Evolutionary conservation across 192 early-diverging fungal genomes (phyloP), one percentile per base, ranked within the genome.

Genomic region (Chytriomyces confervae): DNA sequence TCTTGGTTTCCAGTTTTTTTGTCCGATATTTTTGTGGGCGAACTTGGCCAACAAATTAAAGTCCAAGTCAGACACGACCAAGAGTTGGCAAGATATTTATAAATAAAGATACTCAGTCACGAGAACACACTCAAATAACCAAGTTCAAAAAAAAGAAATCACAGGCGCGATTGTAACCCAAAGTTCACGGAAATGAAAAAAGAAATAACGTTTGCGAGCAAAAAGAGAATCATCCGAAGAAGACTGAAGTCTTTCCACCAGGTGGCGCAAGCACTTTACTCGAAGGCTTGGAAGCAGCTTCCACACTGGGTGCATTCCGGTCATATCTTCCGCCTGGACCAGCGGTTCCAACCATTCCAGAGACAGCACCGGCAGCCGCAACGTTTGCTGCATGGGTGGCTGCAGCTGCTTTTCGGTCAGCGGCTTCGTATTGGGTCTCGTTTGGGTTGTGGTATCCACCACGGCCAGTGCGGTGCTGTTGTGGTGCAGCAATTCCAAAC

Each of bases 241-340:
- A 63, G 77, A 81, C 63, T 36, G 43, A 74, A 43, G 80, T 80
- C 65, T 77, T 79, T 16, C 83, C 83, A 0, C 83, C 83, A 5
- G 83, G 83, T 10, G 83, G 83, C 16, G 66, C 65, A 57, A 84
- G 47, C 18, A 81, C 83, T 44, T 75, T 73, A 66, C 77, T 79
- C 18, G 65, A 67, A 1, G 79, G 84, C 47, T 72, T 62, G 2
- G 44, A 47, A 43, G 45, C n/a, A 27, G 50, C 24, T 23, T 70
- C 69, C 70, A 49, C 70, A 62, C 84, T 83, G 73, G 68, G 50
- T 20, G 72, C 77, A 51, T 85, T 85, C 50, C 73, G 69, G 66
- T 85, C 82, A 8, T 73, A 11, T 29, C 72, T 78, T 44, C 20
- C 11, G 0, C 51, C 70, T 44, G 8, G 27, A 27, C 60, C 76